Evolutionary conservation across 495 filamentous ascomycete genomes (phyloP), one percentile per base, ranked within the genome.

Genomic region (Annulohypoxylon stygium): DNA sequence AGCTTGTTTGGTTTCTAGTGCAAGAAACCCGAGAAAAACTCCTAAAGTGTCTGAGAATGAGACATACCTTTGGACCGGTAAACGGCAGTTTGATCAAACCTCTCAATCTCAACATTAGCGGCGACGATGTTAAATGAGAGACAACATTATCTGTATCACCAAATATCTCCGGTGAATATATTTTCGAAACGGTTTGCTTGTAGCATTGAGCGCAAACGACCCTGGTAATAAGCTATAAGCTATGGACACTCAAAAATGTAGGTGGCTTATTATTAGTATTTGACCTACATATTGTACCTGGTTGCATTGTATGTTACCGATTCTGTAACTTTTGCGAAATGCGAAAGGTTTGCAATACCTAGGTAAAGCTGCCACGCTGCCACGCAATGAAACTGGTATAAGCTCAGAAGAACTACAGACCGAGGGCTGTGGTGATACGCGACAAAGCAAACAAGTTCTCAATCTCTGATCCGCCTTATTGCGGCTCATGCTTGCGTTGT

Each of bases 401-500:
- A 57, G 26, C 26, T 43, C 16, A 30, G 2, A 11, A 37, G 25
- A 67, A 6, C 64, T 26, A 39, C 41, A 67, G 54, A 67, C 53
- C 65, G 54, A 48, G 64, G 53, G 30, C 26, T 57, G n/a, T 33
- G 25, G 12, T 51, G 18, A 16, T 18, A 57, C n/a, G 33, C 16
- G 10, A 54, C 33, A 18, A 64, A 53, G 41, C 33, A 50, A 64
- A 60, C 26, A 41, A 2, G 20, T 60, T 60, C 0, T 2, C 36
- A 60, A 11, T 58, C 43, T 11, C 26, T 57, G 41, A 43, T 59
- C 50, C 53, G 71, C 61, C 50, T 70, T 65, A 58, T 59, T 70
- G 71, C 66, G 71, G 71, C 51, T 74, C 25, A 30, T 33, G 41
- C 61, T 69, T 69, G 61, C 61, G 66, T 67, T 37, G 67, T 39